Percentiles rank a stretch among this genome's conserved stretches.
Conservation (phyloP, 768 basidiomycete genomes). For the Tulasnella sp. region DNA sequence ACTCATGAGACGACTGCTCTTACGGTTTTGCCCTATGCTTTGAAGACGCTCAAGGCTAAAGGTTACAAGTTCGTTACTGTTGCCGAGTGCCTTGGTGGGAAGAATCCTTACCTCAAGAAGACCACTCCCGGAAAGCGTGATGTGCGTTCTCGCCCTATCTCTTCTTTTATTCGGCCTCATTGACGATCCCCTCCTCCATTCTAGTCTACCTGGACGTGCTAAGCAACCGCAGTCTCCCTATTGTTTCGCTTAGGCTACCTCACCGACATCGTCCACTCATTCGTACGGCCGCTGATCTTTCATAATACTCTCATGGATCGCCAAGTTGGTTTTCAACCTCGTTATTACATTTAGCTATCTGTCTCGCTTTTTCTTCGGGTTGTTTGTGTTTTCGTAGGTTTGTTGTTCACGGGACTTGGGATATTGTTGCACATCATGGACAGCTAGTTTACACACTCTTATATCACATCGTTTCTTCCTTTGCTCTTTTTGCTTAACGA, state of each 20-base stretch:
- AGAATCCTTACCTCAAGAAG: background rate
- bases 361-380: too few relatives aligned
- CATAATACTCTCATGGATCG: too few relatives aligned
- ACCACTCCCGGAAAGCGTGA: background rate
- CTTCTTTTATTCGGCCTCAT: background rate
- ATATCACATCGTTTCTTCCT: too few relatives aligned
- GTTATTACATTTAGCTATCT: too few relatives aligned
- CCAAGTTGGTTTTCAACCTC: too few relatives aligned
- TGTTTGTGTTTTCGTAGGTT: too few relatives aligned
- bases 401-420: too few relatives aligned
- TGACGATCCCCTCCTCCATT: background rate
- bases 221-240: background rate
- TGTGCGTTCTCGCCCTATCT: background rate
- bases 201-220: background rate
- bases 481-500: too few relatives aligned
- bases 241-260: background rate
- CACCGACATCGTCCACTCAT: too few relatives aligned
- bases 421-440: too few relatives aligned
- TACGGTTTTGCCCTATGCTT: background rate
- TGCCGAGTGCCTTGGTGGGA: background rate
- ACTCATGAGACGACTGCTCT: background rate
- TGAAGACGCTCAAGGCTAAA: background rate
- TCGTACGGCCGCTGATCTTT: too few relatives aligned
- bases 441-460: too few relatives aligned
- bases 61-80: slow-evolving; percentile 12